These are phyloP conservation scores for Phytophthora pisi DNA, from an alignment of 352 stramenopile genomes.

Conservation along the genomic window DNA sequence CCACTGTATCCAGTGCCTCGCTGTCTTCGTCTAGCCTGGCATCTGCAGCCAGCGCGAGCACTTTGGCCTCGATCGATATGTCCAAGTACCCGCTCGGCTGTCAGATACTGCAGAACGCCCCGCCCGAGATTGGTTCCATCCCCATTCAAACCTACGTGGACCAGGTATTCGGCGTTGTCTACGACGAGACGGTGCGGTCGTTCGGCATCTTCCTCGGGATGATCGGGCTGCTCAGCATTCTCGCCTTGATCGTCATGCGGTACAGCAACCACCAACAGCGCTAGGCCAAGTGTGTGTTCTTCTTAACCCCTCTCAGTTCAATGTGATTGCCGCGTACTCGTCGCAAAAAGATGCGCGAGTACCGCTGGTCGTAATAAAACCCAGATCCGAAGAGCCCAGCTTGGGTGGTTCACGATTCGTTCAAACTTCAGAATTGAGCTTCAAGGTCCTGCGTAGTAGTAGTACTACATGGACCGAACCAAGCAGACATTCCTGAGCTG, in stretches of 20 bases:
- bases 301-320: too few relatives aligned
- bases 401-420: neutral
- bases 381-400: neutral
- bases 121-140: conserved; percentile 14
- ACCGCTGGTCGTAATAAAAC: neutral
- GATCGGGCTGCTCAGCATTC: conserved; percentile 38
- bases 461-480: neutral
- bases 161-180: conserved; percentile 32
- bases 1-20: neutral
- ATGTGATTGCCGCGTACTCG: neutral
- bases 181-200: conserved; percentile 30
- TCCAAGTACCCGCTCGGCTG: conserved; percentile 28
- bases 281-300: conserved; percentile 8
- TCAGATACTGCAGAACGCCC: conserved; percentile 28
- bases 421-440: neutral
- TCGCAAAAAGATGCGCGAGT: neutral
- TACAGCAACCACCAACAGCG: conserved; percentile 40
- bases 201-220: conserved; percentile 29
- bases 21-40: neutral
- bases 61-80: conserved; percentile 6
- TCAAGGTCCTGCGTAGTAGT: neutral
- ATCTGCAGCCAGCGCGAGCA: neutral
- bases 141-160: conserved; percentile 42
- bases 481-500: neutral
- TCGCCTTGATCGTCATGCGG: conserved; percentile 37